Evolutionary conservation across 345 rosid genomes (phyloP), one percentile per base, ranked within the genome.

Genomic region (Euclidium syriacum): DNA sequence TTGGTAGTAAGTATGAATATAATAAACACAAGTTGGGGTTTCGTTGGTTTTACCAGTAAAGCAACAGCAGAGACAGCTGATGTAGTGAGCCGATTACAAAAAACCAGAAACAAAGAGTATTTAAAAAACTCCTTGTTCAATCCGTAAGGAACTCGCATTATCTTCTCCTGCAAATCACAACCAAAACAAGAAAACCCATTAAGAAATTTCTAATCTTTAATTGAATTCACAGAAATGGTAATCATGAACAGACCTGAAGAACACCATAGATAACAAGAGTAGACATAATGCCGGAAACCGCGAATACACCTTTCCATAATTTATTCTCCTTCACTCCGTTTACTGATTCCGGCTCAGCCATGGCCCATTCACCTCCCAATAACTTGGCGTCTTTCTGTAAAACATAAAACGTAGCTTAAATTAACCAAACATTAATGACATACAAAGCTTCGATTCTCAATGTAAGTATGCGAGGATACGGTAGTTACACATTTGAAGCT

Each of bases 231-330:
- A 48, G 17, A 43, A n/a, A 39, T 0, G 24, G 17, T 2, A 68
- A 14, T 40, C 4, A 25, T 26, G 18, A 7, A 10, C 36, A 39
- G 54, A 85, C 96, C 95, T 88, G 98, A 33, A 91, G 68, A 74
- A 91, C 75, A 46, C 98, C 98, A 48, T 91, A 91, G 79, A 88
- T 77, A 49, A 91, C 98, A 57, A 91, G 98, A 67, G 98, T 86
- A 54, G 72, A 72, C 96, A 91, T 86, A 81, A 91, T 88, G 64
- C 98, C 96, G 30, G 75, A 24, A 25, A 88, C 95, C 2, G 96
- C 95, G 25, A 92, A 80, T 33, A 81, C 66, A 40, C 82, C 90
- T 81, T 85, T 85, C 87, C 88, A 80, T 63, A 86, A 25, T 74
- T 76, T 85, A 77, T 64, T 76, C 70, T 77, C 84, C 65, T 71